phyloP scores from a whole-genome alignment of 2,329 filamentous ascomycete species.

The Gaeumannomyces sp. region DNA sequence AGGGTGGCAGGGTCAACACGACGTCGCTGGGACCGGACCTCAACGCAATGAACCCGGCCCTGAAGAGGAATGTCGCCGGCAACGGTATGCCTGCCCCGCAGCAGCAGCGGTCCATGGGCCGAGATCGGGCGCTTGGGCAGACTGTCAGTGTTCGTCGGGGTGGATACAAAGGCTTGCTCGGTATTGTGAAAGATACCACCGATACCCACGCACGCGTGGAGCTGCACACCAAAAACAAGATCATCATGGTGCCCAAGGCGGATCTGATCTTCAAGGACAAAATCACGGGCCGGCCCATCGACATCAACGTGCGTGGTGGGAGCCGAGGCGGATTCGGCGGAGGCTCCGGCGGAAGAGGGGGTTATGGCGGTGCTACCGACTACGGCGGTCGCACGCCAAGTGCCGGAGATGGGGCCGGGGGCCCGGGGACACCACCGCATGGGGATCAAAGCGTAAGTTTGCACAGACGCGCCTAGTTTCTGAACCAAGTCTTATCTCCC shows the following conservation, averaged over 20 bases:
- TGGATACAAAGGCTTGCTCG: constrained; percentile 84
- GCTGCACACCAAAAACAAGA: constrained; percentile 90
- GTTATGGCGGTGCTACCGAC: constrained; percentile 36
- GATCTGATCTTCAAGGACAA: constrained; percentile 82
- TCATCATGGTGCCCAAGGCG: constrained; percentile 75
- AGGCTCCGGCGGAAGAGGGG: constrained; percentile 23
- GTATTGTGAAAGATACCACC: constrained; percentile 92
- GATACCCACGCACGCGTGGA: constrained; percentile 83
- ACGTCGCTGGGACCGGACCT: constrained; percentile 66
- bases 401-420: constrained; percentile 48
- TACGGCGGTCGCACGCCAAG: constrained; percentile 66
- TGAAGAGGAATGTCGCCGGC: constrained; percentile 57
- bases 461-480: neutral
- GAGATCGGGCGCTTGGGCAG: constrained; percentile 82
- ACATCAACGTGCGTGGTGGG: constrained; percentile 48
- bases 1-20: constrained; percentile 71
- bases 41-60: constrained; percentile 84
- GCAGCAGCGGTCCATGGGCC: constrained; percentile 57
- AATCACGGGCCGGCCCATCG: constrained; percentile 70
- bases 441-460: constrained; percentile 62
- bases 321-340: constrained; percentile 35
- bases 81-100: constrained; percentile 59
- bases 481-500: neutral
- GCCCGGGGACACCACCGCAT: constrained; percentile 73
- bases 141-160: constrained; percentile 85